Conservation (phyloP, 2,329 filamentous ascomycete genomes). For the Alternaria sp. region DNA sequence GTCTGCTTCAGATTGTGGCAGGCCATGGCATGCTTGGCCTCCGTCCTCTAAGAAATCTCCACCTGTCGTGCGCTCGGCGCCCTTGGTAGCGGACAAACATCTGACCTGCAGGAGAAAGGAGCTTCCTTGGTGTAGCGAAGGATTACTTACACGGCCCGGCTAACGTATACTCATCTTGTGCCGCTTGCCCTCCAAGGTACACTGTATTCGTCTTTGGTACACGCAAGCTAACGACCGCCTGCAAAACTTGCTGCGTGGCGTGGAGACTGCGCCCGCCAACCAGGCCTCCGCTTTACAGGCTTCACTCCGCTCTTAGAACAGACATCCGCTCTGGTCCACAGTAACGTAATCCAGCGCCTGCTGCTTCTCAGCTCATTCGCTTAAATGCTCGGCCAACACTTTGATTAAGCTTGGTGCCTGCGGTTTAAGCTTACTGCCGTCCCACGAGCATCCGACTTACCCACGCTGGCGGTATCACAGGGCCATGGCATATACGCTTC, state of each 20-base stretch:
- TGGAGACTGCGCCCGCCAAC: slow-evolving; percentile 21
- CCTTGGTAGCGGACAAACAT: slow-evolving; percentile 5
- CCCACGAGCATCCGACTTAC: slow-evolving; percentile 36
- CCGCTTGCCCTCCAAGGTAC: background rate
- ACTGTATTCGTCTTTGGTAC: background rate
- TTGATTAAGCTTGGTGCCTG: slow-evolving; percentile 42
- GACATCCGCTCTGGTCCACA: slow-evolving; percentile 43
- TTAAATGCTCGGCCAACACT: slow-evolving; percentile 30
- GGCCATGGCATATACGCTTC: slow-evolving; percentile 15
- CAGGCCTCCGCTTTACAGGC: slow-evolving; percentile 10
- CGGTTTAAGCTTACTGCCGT: slow-evolving; percentile 48
- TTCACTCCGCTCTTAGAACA: slow-evolving; percentile 28
- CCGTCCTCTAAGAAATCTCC: slow-evolving; percentile 29
- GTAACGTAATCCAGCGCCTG: slow-evolving; percentile 37
- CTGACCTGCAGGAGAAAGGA: slow-evolving; percentile 3
- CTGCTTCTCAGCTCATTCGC: slow-evolving; percentile 32
- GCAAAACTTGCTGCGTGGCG: slow-evolving; percentile 18
- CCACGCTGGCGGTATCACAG: slow-evolving; percentile 38
- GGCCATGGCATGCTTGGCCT: slow-evolving; percentile 26
- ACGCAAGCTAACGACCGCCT: slow-evolving; percentile 9
- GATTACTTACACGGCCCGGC: background rate
- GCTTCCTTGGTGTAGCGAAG: background rate
- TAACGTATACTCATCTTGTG: background rate
- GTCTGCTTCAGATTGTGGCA: slow-evolving; percentile 9
- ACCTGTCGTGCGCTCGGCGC: slow-evolving; percentile 12